A percentile compares a stretch with the other conserved stretches of the same genome.
These are phyloP conservation scores for Plasmodium cynomolgi DNA, from an alignment of 169 alveolate genomes.

Conservation along the genomic window DNA sequence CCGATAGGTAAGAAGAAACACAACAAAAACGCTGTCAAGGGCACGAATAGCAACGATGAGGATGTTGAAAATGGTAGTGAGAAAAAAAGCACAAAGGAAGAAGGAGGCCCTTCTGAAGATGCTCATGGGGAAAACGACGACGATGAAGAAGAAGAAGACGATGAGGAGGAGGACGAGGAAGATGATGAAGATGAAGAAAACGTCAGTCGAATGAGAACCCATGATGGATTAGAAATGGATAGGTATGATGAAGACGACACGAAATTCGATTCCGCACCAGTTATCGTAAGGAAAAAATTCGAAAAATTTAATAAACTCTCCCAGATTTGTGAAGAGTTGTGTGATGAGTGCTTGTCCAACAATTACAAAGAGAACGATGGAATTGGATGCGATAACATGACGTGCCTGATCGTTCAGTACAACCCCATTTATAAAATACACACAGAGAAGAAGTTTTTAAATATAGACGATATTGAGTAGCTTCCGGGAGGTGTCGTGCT, in stretches of 20 bases:
- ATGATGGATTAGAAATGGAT: not conserved
- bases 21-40: not conserved
- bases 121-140: not conserved
- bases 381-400: conserved; percentile 96
- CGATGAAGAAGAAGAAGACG: not conserved
- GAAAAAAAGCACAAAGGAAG: not conserved
- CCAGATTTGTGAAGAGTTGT: conserved; percentile 89
- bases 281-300: conserved; percentile 66
- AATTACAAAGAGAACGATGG: conserved; percentile 91
- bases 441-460: conserved; percentile 55
- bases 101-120: not conserved
- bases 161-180: not conserved
- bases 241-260: conserved; percentile 62
- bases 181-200: conserved; percentile 5
- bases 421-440: conserved; percentile 78
- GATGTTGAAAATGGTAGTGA: not conserved
- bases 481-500: not conserved
- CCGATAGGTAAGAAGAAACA: not conserved
- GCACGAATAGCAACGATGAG: not conserved
- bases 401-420: conserved; percentile 89
- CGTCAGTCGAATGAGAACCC: not conserved
- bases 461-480: conserved; percentile 57
- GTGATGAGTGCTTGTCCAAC: conserved; percentile 91
- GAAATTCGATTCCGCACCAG: conserved; percentile 77
- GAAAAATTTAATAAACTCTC: conserved; percentile 77